Evolutionary conservation across 1,284 basidiomycete genomes (phyloP), one percentile per base, ranked within the genome.

Genomic region (Phenoliferia sp.): DNA sequence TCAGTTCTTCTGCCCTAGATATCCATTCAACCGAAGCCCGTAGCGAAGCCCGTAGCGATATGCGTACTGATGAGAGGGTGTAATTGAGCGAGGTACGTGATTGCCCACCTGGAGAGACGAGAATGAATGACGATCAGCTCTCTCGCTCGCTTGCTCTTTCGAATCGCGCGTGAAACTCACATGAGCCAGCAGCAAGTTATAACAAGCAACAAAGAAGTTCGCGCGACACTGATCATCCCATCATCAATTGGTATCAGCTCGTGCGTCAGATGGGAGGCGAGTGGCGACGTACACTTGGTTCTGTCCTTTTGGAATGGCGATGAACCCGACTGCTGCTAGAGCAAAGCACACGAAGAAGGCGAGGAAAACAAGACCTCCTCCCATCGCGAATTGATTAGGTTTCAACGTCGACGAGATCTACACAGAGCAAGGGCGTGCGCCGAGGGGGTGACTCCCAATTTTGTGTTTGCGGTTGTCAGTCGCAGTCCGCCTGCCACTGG

Each of bases 51-150:
- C 9, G 50, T 28, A 5, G 54, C 2, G 54, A 3, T 22, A 28
- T 5, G 77, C 82, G 68, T 69, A 94, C 94, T 81, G 77, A 94
- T 87, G 65, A 96, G 83, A 58, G 93, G 94, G 78, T 96, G 87
- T 61, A 95, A 79, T 78, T 96, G 93, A 1, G 91, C 90, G 76
- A 95, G 83, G 79, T 94, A 96, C 9, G 93, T 93, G 77, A 94
- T 86, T 79, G 89, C 89, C 93, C 93, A 96, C 79, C 79, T 80
- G 65, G n/a, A n/a, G n/a, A n/a, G n/a, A n/a, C 26, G 15, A 28
- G 34, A 39, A 64, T 15, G 15, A 9, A 22, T 12, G 39, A 22
- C 22, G 39, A 22, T 28, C 34, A 29, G 22, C 26, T 22, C 33
- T 17, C 35, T 26, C 29, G 35, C 29, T 52, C 26, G 54, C 19